These are phyloP conservation scores for Neocatenulostroma microsporum DNA, from an alignment of 2,329 filamentous ascomycete genomes.

Conservation along the genomic window DNA sequence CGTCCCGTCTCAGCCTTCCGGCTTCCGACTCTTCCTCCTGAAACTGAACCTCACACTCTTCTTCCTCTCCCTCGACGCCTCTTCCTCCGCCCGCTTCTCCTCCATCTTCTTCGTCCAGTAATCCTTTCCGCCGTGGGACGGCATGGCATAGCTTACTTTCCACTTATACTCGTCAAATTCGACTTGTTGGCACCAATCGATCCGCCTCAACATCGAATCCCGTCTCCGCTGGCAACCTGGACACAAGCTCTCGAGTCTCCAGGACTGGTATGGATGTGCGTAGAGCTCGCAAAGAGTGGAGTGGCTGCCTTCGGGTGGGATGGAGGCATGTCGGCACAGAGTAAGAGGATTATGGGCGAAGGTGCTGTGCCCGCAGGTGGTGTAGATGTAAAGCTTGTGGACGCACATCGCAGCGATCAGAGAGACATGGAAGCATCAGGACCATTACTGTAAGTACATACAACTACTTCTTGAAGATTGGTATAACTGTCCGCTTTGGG, in stretches of 20 bases:
- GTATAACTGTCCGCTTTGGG: conserved; percentile 1
- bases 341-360: conserved; percentile 28
- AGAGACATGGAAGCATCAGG: neutral
- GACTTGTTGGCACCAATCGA: conserved; percentile 24
- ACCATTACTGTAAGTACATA: no score
- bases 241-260: conserved; percentile 29
- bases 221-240: conserved; percentile 24
- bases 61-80: conserved; percentile 15
- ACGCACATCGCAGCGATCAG: conserved; percentile 35
- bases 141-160: conserved; percentile 34
- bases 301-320: conserved; percentile 10
- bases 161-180: conserved; percentile 34
- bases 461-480: no score
- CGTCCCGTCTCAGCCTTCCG: neutral
- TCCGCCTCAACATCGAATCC: conserved; percentile 19
- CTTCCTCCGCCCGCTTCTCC: conserved; percentile 6
- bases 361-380: conserved; percentile 36
- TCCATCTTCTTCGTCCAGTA: conserved; percentile 19
- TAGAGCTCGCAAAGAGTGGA: conserved; percentile 20
- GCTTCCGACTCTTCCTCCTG: conserved; percentile 15
- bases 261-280: conserved; percentile 31
- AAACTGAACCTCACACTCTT: conserved; percentile 20
- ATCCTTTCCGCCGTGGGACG: conserved; percentile 22
- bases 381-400: conserved; percentile 36
- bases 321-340: conserved; percentile 29